A percentile compares a stretch with the other conserved stretches of the same genome.
Evolutionary conservation across 2,329 filamentous ascomycete species (phyloP).

Genomic region (Lasiodiplodia gonubiensis): DNA sequence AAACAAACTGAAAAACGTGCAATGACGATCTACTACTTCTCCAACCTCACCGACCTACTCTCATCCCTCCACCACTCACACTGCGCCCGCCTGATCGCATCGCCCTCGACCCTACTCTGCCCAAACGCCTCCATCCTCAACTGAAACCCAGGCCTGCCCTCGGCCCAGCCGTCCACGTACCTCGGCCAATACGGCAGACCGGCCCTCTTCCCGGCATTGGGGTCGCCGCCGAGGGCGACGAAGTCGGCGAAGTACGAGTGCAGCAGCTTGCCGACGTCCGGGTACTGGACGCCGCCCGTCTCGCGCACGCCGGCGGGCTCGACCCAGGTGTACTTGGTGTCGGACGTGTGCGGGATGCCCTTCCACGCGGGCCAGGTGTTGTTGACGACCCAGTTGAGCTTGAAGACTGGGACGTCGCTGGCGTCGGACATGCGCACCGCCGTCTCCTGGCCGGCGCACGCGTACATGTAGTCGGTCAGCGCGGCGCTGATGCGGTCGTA

Average conservation of each 20-base stretch:
- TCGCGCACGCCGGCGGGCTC: not conserved
- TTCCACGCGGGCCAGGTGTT: conserved; percentile 17
- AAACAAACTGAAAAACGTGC: not conserved
- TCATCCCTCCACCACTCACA: conserved; percentile 41
- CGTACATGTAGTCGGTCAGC: conserved; percentile 52
- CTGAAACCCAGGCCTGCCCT: not conserved
- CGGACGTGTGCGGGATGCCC: conserved; percentile 18
- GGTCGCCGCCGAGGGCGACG: conserved; percentile 7
- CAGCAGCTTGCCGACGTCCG: conserved; percentile 4
- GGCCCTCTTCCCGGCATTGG: not conserved
- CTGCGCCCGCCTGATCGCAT: conserved; percentile 36
- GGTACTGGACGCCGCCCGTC: conserved; percentile 11
- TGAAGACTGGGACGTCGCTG: conserved; percentile 38
- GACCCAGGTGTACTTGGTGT: conserved; percentile 18
- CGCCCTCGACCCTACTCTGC: conserved; percentile 36
- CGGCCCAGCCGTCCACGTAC: not conserved
- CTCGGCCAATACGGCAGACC: conserved; percentile 4
- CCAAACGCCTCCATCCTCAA: conserved; percentile 36
- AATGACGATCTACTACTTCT: conserved; percentile 27
- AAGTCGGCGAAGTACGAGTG: conserved; percentile 18
- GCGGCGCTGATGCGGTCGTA: conserved; percentile 54
- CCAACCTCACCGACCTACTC: conserved; percentile 33
- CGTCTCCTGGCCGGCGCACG: conserved; percentile 54
- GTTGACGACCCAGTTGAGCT: conserved; percentile 24
- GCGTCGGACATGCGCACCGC: conserved; percentile 46